Conservation (phyloP, 2,329 filamentous ascomycete species). For the Neonectria faginata region DNA sequence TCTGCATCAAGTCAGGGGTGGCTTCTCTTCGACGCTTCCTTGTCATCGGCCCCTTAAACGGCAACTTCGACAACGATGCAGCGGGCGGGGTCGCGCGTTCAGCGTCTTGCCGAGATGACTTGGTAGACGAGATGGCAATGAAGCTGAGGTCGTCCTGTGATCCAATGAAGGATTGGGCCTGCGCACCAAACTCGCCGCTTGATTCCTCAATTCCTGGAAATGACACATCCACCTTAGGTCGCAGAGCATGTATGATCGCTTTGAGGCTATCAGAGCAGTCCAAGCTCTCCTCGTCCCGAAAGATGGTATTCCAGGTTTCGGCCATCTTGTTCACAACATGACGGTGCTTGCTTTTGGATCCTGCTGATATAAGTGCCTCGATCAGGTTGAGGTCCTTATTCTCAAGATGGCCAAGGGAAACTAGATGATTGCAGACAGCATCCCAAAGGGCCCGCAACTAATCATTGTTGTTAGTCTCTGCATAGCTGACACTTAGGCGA, state of each 20-base stretch:
- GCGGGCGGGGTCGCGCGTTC: constrained; percentile 31
- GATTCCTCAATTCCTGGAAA: constrained; percentile 58
- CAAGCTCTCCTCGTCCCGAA: constrained; percentile 69
- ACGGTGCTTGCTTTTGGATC: constrained; percentile 68
- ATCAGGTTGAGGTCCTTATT: constrained; percentile 63
- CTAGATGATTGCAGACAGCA: constrained; percentile 57
- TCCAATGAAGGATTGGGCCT: constrained; percentile 58
- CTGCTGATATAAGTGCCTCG: constrained; percentile 66
- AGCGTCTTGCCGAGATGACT: constrained; percentile 45
- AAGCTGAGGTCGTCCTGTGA: constrained; percentile 61
- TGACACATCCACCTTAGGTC: constrained; percentile 62
- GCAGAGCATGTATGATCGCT: constrained; percentile 69
- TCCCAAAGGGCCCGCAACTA: constrained; percentile 65
- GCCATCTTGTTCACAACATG: constrained; percentile 64
- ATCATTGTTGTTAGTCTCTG: constrained; percentile 42
- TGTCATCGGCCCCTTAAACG: constrained; percentile 38
- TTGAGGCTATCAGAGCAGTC: constrained; percentile 75
- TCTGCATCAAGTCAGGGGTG: constrained; percentile 42
- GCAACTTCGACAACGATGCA: constrained; percentile 32
- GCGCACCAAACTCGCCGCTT: constrained; percentile 53
- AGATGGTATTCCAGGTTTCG: constrained; percentile 76
- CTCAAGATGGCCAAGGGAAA: constrained; percentile 50
- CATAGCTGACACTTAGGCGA: neutral
- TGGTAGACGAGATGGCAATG: constrained; percentile 47
- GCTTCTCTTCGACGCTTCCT: constrained; percentile 47